Evolutionary conservation across 2,329 filamentous ascomycete species (phyloP).

Genomic region (Incumbomyces lentus): DNA sequence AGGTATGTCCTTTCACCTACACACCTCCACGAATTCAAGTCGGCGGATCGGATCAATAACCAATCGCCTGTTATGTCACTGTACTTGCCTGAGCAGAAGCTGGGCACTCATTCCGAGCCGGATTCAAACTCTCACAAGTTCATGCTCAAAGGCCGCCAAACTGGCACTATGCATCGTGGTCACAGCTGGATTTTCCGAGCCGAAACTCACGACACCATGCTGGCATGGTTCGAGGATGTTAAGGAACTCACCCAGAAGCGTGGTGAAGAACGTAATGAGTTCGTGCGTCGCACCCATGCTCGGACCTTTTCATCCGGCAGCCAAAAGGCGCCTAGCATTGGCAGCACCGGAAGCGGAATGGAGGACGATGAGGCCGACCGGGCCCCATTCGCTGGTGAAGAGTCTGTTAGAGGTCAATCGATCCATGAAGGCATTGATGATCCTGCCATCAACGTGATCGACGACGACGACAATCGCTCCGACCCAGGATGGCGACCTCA

Average conservation of each 20-base stretch:
- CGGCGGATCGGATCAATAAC: slow-evolving; percentile 72
- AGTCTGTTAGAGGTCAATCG: slow-evolving; percentile 20
- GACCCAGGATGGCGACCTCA: slow-evolving; percentile 32
- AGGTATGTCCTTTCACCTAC: slow-evolving; percentile 95
- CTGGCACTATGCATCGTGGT: slow-evolving; percentile 77
- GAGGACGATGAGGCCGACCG: slow-evolving; percentile 63
- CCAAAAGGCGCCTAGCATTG: slow-evolving; percentile 46
- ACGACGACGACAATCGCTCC: slow-evolving; percentile 22
- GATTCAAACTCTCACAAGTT: slow-evolving; percentile 91
- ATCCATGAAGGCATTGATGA: slow-evolving; percentile 28
- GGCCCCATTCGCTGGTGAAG: slow-evolving; percentile 54
- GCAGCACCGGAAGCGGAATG: slow-evolving; percentile 64
- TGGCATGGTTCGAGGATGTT: slow-evolving; percentile 93
- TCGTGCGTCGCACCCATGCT: slow-evolving; percentile 64
- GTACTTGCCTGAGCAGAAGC: slow-evolving; percentile 86
- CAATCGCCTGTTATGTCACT: slow-evolving; percentile 93
- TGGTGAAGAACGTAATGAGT: slow-evolving; percentile 77
- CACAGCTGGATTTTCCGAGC: slow-evolving; percentile 60
- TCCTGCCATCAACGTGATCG: slow-evolving; percentile 20
- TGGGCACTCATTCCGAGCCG: slow-evolving; percentile 78
- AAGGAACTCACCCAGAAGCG: slow-evolving; percentile 79
- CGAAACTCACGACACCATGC: slow-evolving; percentile 79
- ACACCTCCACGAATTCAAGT: slow-evolving; percentile 97
- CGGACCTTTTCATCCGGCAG: slow-evolving; percentile 62
- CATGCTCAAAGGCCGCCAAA: slow-evolving; percentile 91